Evolutionary conservation across 2,329 filamentous ascomycete species (phyloP).

Genomic region (Fusarium graminum): DNA sequence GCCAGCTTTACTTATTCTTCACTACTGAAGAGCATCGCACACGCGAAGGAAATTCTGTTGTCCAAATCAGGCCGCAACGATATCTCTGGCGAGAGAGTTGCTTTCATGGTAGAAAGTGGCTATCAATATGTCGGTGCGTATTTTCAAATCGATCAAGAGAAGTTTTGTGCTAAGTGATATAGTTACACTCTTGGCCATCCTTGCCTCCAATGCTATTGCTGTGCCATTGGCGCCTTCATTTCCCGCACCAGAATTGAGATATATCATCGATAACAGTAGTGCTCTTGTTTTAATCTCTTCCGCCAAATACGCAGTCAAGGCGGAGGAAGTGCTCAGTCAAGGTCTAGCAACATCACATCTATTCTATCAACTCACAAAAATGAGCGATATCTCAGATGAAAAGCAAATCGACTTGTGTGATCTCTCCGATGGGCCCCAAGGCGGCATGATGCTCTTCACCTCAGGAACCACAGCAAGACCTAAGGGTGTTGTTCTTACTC

Average conservation of each 20-base stretch:
- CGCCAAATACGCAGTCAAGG: conserved; percentile 79
- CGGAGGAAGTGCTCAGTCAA: conserved; percentile 77
- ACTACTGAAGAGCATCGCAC: not conserved
- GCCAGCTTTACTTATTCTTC: not conserved
- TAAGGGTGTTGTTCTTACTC: conserved; percentile 92
- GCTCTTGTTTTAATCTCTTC: conserved; percentile 84
- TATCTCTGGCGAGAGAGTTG: conserved; percentile 78
- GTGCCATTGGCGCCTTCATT: conserved; percentile 90
- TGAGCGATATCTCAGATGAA: conserved; percentile 65
- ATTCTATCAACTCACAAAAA: conserved; percentile 77
- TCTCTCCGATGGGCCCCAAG: conserved; percentile 62
- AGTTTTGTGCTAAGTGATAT: fast-evolving
- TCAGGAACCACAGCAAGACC: conserved; percentile 95
- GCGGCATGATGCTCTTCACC: conserved; percentile 97
- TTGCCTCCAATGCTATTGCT: conserved; percentile 88
- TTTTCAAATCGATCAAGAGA: fast-evolving
- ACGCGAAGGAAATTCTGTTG: not conserved
- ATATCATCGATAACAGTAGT: conserved; percentile 89
- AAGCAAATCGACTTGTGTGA: conserved; percentile 66
- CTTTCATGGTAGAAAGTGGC: conserved; percentile 93
- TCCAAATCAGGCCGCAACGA: not conserved
- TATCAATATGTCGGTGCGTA: conserved; percentile 97
- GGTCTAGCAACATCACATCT: conserved; percentile 72
- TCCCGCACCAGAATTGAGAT: conserved; percentile 86
- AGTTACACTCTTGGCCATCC: conserved; percentile 91